phyloP scores from a whole-genome alignment of 345 rosid species.

The Eucalyptus pumila region DNA sequence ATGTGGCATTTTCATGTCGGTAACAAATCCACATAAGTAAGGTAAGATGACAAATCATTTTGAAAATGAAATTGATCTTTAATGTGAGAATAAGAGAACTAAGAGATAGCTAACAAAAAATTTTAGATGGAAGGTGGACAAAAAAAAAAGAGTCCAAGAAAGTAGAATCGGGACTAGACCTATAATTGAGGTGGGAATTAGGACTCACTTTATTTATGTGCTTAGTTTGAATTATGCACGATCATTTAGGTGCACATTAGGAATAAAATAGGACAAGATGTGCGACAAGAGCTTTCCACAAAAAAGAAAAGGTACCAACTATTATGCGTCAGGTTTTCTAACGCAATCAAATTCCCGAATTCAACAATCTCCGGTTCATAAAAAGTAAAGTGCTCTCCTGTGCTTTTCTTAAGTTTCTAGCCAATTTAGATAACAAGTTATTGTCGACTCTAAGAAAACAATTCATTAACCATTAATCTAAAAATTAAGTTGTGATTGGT shows the following conservation, averaged over 20 bases:
- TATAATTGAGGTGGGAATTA: background rate
- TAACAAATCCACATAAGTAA: background rate
- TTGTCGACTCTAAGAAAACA: background rate
- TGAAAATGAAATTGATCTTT: background rate
- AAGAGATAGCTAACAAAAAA: accelerated
- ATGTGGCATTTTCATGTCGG: background rate
- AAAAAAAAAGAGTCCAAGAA: background rate
- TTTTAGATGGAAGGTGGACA: background rate
- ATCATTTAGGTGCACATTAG: background rate
- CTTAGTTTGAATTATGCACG: background rate
- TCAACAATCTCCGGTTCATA: background rate
- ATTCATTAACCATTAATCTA: background rate
- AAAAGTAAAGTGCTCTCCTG: background rate
- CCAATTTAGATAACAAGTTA: background rate
- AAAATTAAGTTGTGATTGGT: background rate
- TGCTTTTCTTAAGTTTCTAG: background rate
- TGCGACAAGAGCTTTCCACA: background rate
- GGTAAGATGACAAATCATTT: background rate
- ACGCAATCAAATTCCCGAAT: background rate
- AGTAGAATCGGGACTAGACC: background rate
- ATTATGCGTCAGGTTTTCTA: background rate
- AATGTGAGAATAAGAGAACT: background rate
- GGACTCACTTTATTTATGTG: background rate
- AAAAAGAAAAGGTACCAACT: background rate
- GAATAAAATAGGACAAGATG: background rate